A percentile compares a stretch with the other conserved stretches of the same genome.
These are phyloP conservation scores for Diaporthe humulicola DNA, from an alignment of 2,329 filamentous ascomycete genomes.

Conservation along the genomic window DNA sequence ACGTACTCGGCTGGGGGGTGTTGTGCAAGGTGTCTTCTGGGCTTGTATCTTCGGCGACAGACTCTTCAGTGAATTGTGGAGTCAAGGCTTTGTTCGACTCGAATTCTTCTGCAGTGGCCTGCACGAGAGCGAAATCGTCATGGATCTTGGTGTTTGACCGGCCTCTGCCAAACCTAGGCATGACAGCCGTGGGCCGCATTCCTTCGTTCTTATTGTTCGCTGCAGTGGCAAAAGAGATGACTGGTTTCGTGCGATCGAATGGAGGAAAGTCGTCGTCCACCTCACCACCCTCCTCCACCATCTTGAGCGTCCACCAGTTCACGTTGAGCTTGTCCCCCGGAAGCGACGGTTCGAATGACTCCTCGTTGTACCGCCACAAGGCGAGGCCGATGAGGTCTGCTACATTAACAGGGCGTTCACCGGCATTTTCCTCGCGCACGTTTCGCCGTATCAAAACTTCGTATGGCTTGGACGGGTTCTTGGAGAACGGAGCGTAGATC, in stretches of 20 bases:
- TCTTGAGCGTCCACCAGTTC: slow-evolving; percentile 85
- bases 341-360: slow-evolving; percentile 78
- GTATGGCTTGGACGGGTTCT: slow-evolving; percentile 72
- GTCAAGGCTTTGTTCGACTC: slow-evolving; percentile 77
- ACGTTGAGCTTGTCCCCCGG: slow-evolving; percentile 77
- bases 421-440: slow-evolving; percentile 75
- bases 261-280: slow-evolving; percentile 89
- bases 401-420: slow-evolving; percentile 76
- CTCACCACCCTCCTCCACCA: slow-evolving; percentile 88
- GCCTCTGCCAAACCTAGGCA: slow-evolving; percentile 72
- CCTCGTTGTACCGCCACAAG: slow-evolving; percentile 82
- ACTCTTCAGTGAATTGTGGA: slow-evolving; percentile 73
- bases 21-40: slow-evolving; percentile 61
- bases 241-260: slow-evolving; percentile 78
- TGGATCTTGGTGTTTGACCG: slow-evolving; percentile 81
- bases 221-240: slow-evolving; percentile 72
- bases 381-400: slow-evolving; percentile 86
- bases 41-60: slow-evolving; percentile 51
- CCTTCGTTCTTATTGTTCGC: slow-evolving; percentile 41
- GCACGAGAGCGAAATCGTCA: slow-evolving; percentile 86
- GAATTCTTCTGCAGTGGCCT: slow-evolving; percentile 77
- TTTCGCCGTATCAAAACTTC: slow-evolving; percentile 80
- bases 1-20: slow-evolving; percentile 60
- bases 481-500: slow-evolving; percentile 81
- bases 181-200: slow-evolving; percentile 50